Base-by-base conservation (phyloP, 2,329 filamentous ascomycete genomes). In the Xylaria sp. region DNA sequence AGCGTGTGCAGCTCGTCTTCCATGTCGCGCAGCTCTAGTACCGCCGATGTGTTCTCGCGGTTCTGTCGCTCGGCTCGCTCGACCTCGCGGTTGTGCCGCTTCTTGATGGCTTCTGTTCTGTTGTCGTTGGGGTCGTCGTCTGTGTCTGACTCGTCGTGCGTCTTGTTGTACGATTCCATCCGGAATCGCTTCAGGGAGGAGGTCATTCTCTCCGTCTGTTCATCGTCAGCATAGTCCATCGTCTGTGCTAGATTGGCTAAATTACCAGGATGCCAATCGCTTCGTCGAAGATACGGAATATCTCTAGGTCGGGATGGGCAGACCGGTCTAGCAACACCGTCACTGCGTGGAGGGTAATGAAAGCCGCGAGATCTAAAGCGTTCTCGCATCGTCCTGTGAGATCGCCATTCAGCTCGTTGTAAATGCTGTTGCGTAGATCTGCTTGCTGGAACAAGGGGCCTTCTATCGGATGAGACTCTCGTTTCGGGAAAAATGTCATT, bases 271-370 rank as follows among this genome's bases (percentile, higher is more conserved):
- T 86, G 13, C 88, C 89, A 39, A 91, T 88, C 5, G 88, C 89
- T 69, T 91, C 89, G 72, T 90, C 88, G 56, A 91, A 91, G 0
- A 91, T 88, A 1, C 88, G 85, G 67, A 91, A 89, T 0, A 91
- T 83, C 67, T 91, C 88, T 0, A 91, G 79, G 56, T 91, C 87
- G 0, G 86, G 86, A 72, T 91, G 87, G 0, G 87, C 86, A 0
- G 87, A 84, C 31, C 86, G 81, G 31, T 91, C 88, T 0, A 91
- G 80, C 1, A 91, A 81, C 0, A 90, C 88, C 0, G 86, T 90
- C 2, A 90, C 84, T 0, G 89, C 88, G 70, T 91, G 89, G 2
- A 89, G 79, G 0, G 87, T 86, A 0, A 89, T 83, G n/a, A 91
- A 81, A 0, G 88, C 89, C 2, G 89, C 89, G 3, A 91, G 83